These are phyloP conservation scores for Tricholomella constricta DNA, from an alignment of 768 basidiomycete species.

Conservation along the genomic window DNA sequence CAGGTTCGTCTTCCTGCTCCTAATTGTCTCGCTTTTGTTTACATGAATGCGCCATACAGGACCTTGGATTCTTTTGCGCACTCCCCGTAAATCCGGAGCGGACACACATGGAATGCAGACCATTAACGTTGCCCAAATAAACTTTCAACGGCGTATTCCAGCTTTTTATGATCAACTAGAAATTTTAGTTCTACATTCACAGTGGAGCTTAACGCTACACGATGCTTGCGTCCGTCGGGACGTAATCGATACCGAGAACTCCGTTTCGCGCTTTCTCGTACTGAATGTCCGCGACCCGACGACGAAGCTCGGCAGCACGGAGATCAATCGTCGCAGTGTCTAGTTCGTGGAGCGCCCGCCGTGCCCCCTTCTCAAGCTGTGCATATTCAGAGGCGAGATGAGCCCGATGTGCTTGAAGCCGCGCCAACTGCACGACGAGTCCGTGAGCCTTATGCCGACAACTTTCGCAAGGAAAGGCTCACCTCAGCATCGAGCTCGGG, in stretches of 20 bases:
- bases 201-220: background rate
- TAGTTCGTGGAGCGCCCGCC: slow-evolving; percentile 61
- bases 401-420: slow-evolving; percentile 39
- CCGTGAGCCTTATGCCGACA: background rate
- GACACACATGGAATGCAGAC: slow-evolving; percentile 72
- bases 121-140: slow-evolving; percentile 46
- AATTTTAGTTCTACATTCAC: too few relatives aligned
- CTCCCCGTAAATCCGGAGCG: slow-evolving; percentile 64
- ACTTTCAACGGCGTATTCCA: background rate
- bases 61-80: slow-evolving; percentile 68
- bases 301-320: slow-evolving; percentile 56
- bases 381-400: slow-evolving; percentile 41
- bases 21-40: background rate
- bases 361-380: slow-evolving; percentile 39
- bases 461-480: background rate
- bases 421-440: slow-evolving; percentile 27
- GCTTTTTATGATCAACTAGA: background rate
- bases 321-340: slow-evolving; percentile 63
- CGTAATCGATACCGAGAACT: slow-evolving; percentile 57
- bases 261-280: slow-evolving; percentile 64
- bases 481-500: slow-evolving; percentile 22
- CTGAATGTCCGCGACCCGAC: slow-evolving; percentile 58
- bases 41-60: slow-evolving; percentile 35
- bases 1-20: slow-evolving; percentile 47
- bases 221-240: background rate